Percentiles rank a stretch among this genome's conserved stretches.
Evolutionary conservation across 495 filamentous ascomycete genomes (phyloP).

Genomic region (Durotheca rogersii): DNA sequence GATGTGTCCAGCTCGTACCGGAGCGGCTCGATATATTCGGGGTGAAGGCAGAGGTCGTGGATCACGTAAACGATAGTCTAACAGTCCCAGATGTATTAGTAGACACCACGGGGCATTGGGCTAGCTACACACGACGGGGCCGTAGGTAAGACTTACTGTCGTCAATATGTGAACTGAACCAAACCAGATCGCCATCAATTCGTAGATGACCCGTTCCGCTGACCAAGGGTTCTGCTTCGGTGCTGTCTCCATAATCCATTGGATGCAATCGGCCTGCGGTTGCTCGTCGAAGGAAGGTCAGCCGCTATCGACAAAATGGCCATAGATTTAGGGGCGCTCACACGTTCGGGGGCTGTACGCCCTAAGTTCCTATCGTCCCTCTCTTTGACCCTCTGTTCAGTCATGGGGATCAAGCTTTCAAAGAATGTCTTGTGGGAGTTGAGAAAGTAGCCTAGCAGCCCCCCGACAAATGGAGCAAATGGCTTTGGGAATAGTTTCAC

Average conservation of each 20-base stretch:
- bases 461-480: conserved; percentile 6
- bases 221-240: conserved; percentile 13
- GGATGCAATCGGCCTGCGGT: conserved; percentile 32
- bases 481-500: conserved; percentile 5
- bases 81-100: too few relatives aligned
- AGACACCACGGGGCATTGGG: too few relatives aligned
- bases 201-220: conserved; percentile 22
- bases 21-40: conserved; percentile 33
- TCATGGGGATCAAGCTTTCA: conserved; percentile 9
- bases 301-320: neutral
- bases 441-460: neutral
- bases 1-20: neutral
- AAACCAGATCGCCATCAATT: conserved; percentile 38
- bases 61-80: conserved; percentile 38
- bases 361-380: conserved; percentile 5
- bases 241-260: conserved; percentile 38
- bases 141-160: conserved; percentile 20
- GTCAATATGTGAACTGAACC: conserved; percentile 26
- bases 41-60: conserved; percentile 36
- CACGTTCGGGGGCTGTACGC: conserved; percentile 20
- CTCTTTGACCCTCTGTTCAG: conserved; percentile 11
- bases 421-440: conserved; percentile 15
- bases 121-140: too few relatives aligned
- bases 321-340: too few relatives aligned
- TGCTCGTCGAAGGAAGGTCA: neutral